These are phyloP conservation scores for Malassezia cuniculi DNA, from an alignment of 1,284 basidiomycete genomes.

Conservation along the genomic window DNA sequence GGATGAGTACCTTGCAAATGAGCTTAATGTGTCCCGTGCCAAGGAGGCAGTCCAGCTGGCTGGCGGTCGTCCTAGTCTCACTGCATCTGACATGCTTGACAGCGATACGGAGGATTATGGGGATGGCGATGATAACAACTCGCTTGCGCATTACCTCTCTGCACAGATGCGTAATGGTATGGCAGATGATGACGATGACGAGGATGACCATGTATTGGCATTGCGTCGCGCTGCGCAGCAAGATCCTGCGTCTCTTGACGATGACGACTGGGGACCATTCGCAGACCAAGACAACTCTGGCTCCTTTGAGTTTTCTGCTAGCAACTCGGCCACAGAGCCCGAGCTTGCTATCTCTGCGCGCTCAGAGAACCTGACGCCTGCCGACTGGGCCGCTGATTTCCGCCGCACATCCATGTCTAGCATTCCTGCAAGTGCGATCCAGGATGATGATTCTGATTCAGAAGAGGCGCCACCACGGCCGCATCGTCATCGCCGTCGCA, in stretches of 20 bases:
- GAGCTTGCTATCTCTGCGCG: conserved; percentile 15
- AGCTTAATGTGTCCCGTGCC: conserved; percentile 35
- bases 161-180: conserved; percentile 37
- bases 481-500: conserved; percentile 14
- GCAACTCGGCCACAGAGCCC: not conserved
- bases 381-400: conserved; percentile 41
- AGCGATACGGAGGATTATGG: conserved; percentile 16
- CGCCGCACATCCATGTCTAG: conserved; percentile 16
- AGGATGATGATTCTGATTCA: conserved; percentile 27
- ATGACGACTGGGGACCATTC: conserved; percentile 44
- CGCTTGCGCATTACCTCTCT: conserved; percentile 41
- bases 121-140: conserved; percentile 21
- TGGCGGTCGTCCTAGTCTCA: conserved; percentile 30
- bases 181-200: conserved; percentile 36
- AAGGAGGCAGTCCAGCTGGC: conserved; percentile 39
- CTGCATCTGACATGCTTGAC: conserved; percentile 23
- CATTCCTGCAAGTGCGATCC: conserved; percentile 1
- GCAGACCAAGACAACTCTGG: conserved; percentile 18
- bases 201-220: conserved; percentile 21
- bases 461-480: conserved; percentile 14
- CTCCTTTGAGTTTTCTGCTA: conserved; percentile 13
- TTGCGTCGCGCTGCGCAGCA: not conserved
- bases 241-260: conserved; percentile 22
- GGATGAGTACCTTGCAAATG: conserved; percentile 35
- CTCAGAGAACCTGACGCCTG: conserved; percentile 38